Conservation (phyloP, 2,329 filamentous ascomycete genomes). For the Monilinia laxa region DNA sequence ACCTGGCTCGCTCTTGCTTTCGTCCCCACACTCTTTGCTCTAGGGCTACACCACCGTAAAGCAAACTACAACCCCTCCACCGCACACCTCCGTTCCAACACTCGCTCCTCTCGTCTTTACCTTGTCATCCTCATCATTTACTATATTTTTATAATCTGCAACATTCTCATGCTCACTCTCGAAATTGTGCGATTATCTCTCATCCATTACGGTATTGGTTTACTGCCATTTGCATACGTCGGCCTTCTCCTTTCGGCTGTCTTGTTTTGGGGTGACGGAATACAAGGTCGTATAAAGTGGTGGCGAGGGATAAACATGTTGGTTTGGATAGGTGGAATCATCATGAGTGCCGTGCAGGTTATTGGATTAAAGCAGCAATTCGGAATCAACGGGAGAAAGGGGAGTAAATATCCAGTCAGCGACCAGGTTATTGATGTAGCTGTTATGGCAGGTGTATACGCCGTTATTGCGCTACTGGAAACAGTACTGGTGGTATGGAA, state of each 20-base stretch:
- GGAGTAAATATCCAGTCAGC: constrained; percentile 38
- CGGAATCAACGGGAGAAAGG: constrained; percentile 34
- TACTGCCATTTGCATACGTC: constrained; percentile 41
- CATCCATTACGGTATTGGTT: constrained; percentile 39
- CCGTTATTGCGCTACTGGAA: constrained; percentile 37
- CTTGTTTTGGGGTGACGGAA: constrained; percentile 35
- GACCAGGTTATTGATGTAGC: constrained; percentile 41
- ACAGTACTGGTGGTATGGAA: constrained; percentile 32
- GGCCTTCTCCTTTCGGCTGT: constrained; percentile 36
- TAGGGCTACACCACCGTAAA: constrained; percentile 30
- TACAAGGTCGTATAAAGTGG: constrained; percentile 29
- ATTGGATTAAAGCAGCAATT: constrained; percentile 37
- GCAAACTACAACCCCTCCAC: constrained; percentile 33
- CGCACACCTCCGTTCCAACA: constrained; percentile 27
- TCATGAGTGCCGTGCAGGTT: constrained; percentile 38
- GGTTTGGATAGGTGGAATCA: constrained; percentile 39
- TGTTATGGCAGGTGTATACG: constrained; percentile 42
- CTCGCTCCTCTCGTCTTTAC: constrained; percentile 26
- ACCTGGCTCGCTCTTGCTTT: constrained; percentile 39
- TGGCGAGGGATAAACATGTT: constrained; percentile 37
- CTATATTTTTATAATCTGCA: constrained; percentile 38
- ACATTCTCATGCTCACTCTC: constrained; percentile 40
- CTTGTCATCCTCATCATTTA: constrained; percentile 33
- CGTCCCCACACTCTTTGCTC: constrained; percentile 34
- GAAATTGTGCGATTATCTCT: constrained; percentile 41